Evolutionary conservation across 495 filamentous ascomycete genomes (phyloP).

Genomic region (Xylaria telfairii): DNA sequence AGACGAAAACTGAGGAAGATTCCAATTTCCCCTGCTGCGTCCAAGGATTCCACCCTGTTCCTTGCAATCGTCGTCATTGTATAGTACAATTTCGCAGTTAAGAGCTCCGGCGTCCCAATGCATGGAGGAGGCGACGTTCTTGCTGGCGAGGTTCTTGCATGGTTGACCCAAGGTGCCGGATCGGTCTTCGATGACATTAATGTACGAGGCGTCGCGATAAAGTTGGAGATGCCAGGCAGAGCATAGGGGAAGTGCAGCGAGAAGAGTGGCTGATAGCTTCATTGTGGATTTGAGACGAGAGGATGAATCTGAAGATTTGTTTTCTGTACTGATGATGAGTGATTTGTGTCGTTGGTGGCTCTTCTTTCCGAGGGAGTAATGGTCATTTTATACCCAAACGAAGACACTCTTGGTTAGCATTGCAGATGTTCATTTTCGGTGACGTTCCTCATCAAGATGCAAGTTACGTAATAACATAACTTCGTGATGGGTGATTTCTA

Average conservation of each 20-base stretch:
- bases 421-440: too few species aligned
- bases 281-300: not conserved
- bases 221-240: not conserved
- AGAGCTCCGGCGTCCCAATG: not conserved
- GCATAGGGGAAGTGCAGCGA: not conserved
- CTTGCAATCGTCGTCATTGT: not conserved
- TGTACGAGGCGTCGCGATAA: not conserved
- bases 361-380: too few species aligned
- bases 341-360: too few species aligned
- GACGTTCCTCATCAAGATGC: too few species aligned
- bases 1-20: not conserved
- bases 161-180: not conserved
- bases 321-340: not conserved
- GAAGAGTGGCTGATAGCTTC: not conserved
- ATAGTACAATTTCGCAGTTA: not conserved
- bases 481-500: too few species aligned
- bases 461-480: too few species aligned
- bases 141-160: not conserved
- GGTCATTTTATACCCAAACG: too few species aligned
- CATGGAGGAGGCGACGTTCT: not conserved
- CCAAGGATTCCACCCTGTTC: not conserved
- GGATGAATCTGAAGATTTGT: not conserved
- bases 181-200: not conserved
- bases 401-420: too few species aligned
- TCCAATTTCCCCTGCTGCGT: conserved; percentile 4